Conservation (phyloP, 2,329 filamentous ascomycete species). For the Lecanicillium sp. region DNA sequence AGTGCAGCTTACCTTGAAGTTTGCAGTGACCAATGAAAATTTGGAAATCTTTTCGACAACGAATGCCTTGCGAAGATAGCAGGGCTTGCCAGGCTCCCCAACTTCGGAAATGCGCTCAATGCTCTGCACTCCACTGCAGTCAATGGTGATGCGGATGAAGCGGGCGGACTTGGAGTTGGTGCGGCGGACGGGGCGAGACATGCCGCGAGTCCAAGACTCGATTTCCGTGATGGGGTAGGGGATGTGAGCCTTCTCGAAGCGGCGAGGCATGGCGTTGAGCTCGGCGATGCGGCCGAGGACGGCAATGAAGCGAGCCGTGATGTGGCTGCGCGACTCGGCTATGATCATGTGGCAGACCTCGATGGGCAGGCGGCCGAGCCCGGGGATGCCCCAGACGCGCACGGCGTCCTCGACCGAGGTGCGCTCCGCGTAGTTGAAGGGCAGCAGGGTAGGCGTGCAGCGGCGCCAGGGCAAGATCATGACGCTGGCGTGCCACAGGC, state of each 20-base stretch:
- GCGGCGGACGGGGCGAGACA: conserved; percentile 1
- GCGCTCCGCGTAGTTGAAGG: conserved; percentile 2
- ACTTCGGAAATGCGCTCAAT: conserved; percentile 4
- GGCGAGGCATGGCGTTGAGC: not conserved
- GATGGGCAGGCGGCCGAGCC: not conserved
- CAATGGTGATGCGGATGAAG: conserved; percentile 2
- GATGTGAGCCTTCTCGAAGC: not conserved
- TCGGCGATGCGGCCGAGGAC: conserved; percentile 4
- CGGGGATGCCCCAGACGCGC: not conserved
- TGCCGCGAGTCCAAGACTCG: conserved; percentile 2
- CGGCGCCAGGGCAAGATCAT: conserved; percentile 8
- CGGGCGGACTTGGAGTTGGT: not conserved
- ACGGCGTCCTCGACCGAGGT: conserved; percentile 1
- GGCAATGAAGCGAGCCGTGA: conserved; percentile 6
- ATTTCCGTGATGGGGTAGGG: not conserved
- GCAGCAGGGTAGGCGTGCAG: not conserved
- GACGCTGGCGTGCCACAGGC: conserved; percentile 3
- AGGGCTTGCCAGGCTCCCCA: conserved; percentile 1
- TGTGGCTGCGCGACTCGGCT: not conserved
- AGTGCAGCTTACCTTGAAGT: not conserved
- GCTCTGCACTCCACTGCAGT: conserved; percentile 5
- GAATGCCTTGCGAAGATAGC: conserved; percentile 2
- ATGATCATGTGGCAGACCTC: conserved; percentile 6
- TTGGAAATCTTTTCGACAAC: not conserved
- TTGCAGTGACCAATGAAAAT: not conserved